A percentile compares a stretch with the other conserved stretches of the same genome.
Conservation (phyloP, 805 yeast species). For the Candida suzukii region DNA sequence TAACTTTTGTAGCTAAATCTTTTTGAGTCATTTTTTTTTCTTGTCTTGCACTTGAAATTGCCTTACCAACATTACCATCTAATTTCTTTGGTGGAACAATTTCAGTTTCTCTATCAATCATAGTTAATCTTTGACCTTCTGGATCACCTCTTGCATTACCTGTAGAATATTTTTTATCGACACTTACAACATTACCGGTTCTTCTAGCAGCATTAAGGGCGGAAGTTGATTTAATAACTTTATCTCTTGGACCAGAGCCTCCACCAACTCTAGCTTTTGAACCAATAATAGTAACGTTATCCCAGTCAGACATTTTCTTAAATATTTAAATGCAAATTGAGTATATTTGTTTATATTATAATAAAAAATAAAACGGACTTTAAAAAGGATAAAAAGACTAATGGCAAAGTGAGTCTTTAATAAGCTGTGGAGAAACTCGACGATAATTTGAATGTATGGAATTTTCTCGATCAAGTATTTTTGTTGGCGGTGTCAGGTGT, state of each 20-base stretch:
- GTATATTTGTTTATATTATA: background rate
- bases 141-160: slow-evolving; percentile 60
- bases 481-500: no score
- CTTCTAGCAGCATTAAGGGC: slow-evolving; percentile 93
- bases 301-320: slow-evolving; percentile 67
- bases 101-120: slow-evolving; percentile 88
- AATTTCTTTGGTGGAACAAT: slow-evolving; percentile 89
- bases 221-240: slow-evolving; percentile 70
- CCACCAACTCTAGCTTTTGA: slow-evolving; percentile 83
- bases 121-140: slow-evolving; percentile 93
- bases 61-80: slow-evolving; percentile 78
- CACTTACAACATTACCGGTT: slow-evolving; percentile 79
- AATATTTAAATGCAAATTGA: background rate
- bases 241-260: slow-evolving; percentile 72
- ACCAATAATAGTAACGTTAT: slow-evolving; percentile 82
- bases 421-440: no score
- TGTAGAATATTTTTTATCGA: slow-evolving; percentile 85
- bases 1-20: slow-evolving; percentile 91
- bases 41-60: slow-evolving; percentile 77
- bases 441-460: no score
- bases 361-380: no score
- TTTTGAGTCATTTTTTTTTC: slow-evolving; percentile 89
- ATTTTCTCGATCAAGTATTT: no score
- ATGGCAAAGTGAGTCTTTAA: no score
- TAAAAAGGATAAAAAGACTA: no score